Evolutionary conservation across 495 filamentous ascomycete genomes (phyloP).

Genomic region (Astrothelium macrocarpum): DNA sequence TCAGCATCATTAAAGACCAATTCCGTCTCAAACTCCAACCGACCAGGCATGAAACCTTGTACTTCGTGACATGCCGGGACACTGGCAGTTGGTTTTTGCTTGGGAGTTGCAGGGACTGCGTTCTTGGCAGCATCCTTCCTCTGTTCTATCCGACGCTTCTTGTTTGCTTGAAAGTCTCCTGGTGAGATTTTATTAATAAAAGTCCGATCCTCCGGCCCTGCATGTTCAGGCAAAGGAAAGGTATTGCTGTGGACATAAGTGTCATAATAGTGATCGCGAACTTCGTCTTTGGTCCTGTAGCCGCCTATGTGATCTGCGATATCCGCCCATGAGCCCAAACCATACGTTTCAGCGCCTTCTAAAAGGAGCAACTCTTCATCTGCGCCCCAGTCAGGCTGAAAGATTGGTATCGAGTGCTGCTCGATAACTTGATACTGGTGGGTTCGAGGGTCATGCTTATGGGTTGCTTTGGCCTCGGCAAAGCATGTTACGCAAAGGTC

Average conservation of each 20-base stretch:
- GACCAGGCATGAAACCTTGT: slow-evolving; percentile 96
- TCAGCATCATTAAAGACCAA: slow-evolving; percentile 89
- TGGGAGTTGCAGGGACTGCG: slow-evolving; percentile 72
- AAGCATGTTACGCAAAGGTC: slow-evolving; percentile 97
- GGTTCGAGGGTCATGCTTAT: slow-evolving; percentile 71
- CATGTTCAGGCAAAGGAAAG: slow-evolving; percentile 78
- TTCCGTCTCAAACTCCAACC: slow-evolving; percentile 94
- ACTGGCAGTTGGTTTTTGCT: slow-evolving; percentile 89
- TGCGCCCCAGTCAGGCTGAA: slow-evolving; percentile 88
- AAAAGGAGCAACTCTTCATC: slow-evolving; percentile 89
- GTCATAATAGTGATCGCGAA: slow-evolving; percentile 81
- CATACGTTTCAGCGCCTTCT: slow-evolving; percentile 96
- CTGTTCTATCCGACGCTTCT: slow-evolving; percentile 91
- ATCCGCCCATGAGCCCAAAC: slow-evolving; percentile 93
- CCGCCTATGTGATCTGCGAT: slow-evolving; percentile 97
- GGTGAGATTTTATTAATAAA: slow-evolving; percentile 69
- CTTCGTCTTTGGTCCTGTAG: slow-evolving; percentile 87
- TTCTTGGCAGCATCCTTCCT: slow-evolving; percentile 80
- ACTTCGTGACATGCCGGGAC: slow-evolving; percentile 95
- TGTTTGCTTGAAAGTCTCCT: slow-evolving; percentile 85
- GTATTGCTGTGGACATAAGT: slow-evolving; percentile 72
- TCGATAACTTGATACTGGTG: slow-evolving; percentile 93
- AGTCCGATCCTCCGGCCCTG: slow-evolving; percentile 69
- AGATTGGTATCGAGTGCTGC: slow-evolving; percentile 96
- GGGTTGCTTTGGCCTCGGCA: slow-evolving; percentile 61